Percentiles rank a stretch among this genome's conserved stretches.
Evolutionary conservation across 2,329 filamentous ascomycete species (phyloP).

Genomic region (Fonsecaea monophora): DNA sequence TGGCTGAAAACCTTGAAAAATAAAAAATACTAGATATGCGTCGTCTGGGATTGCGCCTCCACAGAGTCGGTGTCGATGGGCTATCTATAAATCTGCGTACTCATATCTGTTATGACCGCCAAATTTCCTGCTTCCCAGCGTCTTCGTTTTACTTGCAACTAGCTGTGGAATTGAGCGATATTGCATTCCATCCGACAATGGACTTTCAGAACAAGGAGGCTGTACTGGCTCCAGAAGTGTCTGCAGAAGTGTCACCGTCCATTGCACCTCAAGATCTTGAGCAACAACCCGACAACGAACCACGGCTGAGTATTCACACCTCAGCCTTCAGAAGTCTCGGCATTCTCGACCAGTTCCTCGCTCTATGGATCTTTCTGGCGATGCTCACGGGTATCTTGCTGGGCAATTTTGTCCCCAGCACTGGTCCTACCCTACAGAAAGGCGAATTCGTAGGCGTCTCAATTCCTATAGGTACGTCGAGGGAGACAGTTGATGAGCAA

Average conservation of each 20-base stretch:
- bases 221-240: slow-evolving; percentile 1
- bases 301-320: neutral
- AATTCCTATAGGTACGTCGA: slow-evolving; percentile 66
- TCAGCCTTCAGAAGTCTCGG: slow-evolving; percentile 59
- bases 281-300: slow-evolving; percentile 17
- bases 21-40: neutral
- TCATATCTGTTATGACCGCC: neutral
- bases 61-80: neutral
- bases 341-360: slow-evolving; percentile 68
- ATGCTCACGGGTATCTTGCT: slow-evolving; percentile 78
- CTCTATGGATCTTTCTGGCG: slow-evolving; percentile 77
- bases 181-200: neutral
- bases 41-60: neutral
- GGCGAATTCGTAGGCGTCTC: slow-evolving; percentile 76
- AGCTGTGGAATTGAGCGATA: neutral
- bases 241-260: neutral
- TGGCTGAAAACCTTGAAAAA: neutral
- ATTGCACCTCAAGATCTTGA: slow-evolving; percentile 17
- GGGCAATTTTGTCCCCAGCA: slow-evolving; percentile 73
- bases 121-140: neutral
- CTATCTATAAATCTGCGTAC: neutral
- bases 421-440: slow-evolving; percentile 68
- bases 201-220: slow-evolving; percentile 22
- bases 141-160: neutral
- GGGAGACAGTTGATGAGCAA: neutral